Conservation (phyloP, 108 stramenopile genomes). For the Fragilaria crotonensis region DNA sequence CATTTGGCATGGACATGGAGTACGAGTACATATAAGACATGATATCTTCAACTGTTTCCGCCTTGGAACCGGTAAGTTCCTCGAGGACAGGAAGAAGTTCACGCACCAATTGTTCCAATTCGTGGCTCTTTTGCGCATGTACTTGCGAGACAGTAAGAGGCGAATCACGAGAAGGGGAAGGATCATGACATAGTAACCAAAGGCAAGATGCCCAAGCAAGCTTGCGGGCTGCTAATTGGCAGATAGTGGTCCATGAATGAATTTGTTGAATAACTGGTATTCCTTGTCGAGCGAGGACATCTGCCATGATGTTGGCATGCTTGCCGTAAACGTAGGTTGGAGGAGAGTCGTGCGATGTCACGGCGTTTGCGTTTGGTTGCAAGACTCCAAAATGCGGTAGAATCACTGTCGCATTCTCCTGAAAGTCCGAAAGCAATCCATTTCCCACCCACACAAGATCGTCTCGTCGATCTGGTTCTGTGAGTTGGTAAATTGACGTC, state of each 20-base stretch:
- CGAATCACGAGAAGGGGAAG: conserved; percentile 1
- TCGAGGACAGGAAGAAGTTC: conserved; percentile 45
- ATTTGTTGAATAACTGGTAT: conserved; percentile 7
- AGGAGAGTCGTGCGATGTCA: conserved; percentile 26
- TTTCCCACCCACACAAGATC: conserved; percentile 66
- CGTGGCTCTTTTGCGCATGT: conserved; percentile 19
- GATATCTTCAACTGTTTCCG: conserved; percentile 13
- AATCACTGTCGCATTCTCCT: conserved; percentile 16
- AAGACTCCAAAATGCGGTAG: conserved; percentile 44
- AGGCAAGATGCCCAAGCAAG: conserved; percentile 54
- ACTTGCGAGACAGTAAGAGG: conserved; percentile 44
- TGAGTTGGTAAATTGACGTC: conserved; percentile 31
- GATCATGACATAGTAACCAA: conserved; percentile 64
- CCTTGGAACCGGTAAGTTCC: conserved; percentile 1
- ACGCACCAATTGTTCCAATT: conserved; percentile 36
- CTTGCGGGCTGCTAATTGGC: conserved; percentile 27
- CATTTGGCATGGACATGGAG: conserved; percentile 50
- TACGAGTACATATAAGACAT: conserved; percentile 34
- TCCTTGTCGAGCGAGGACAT: conserved; percentile 29
- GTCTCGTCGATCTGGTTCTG: conserved; percentile 28
- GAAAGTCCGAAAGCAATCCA: conserved; percentile 30
- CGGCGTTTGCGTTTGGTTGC: conserved; percentile 4
- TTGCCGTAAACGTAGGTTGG: conserved; percentile 57
- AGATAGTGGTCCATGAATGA: not conserved
- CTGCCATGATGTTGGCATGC: conserved; percentile 29